Base-by-base conservation (phyloP, 139 green algal genomes). In the Chlorella sp. region DNA sequence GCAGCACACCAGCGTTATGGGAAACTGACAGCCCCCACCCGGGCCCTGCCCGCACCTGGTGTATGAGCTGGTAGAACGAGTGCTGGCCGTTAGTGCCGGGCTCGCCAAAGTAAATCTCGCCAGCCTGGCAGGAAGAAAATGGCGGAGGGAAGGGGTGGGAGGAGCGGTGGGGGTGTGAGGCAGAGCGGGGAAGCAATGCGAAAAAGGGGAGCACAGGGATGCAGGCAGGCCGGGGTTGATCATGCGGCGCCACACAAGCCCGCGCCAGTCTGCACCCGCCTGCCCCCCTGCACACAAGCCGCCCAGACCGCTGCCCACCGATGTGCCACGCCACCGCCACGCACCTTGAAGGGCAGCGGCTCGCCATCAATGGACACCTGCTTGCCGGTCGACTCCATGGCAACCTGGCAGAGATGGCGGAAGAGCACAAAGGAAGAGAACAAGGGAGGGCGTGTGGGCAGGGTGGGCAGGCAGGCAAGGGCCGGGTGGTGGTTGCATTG, bases 71-170 rank as follows among this genome's bases (percentile, higher is more conserved):
- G 95, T 99, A 99, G 93, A 99, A 99, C 57, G 95, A 98, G 95
- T 99, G 98, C 96, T 99, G 98, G 32, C 98, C 98, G 92, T 99
- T 99, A 89, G 98, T 99, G 84, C 98, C 98, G 5, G 98, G 98
- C 96, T 99, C 98, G 40, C 98, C 98, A 95, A 99, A 99, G 91
- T 99, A 97, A 39, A 99, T 97, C 95, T 99, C 97, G 30, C 94
- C 95, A 37, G 92, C 83, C 64, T 71, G 64, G 5, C 48, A 57
- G 24, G 57, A 57, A 5, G 64, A 71, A 5, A 71, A 71, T 68
- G 60, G 60, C n/a, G n/a, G n/a, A n/a, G n/a, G 48, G 48, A 28
- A 28, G 64, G 64, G 21, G 64, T 30, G 64, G 64, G 15, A 68
- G 60, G 60, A 68, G 15, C 14, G 60, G 60, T 18, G 15, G 60